Percentiles rank a stretch among this genome's conserved stretches.
phyloP scores from a whole-genome alignment of 2,329 filamentous ascomycete genomes.

The Verticillium isaacii region DNA sequence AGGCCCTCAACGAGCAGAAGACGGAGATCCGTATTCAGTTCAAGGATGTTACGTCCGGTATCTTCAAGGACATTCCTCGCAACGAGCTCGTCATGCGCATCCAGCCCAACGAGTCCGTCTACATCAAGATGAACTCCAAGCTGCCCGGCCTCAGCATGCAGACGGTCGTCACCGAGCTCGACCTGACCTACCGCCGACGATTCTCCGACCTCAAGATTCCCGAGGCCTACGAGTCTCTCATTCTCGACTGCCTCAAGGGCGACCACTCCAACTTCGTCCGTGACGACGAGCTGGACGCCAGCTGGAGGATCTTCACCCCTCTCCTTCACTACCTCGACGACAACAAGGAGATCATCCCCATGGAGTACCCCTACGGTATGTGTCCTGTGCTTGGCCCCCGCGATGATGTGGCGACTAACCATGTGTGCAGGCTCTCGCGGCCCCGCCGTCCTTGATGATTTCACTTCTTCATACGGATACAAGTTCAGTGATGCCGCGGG shows the following conservation, averaged over 20 bases:
- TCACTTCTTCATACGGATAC: constrained; percentile 96
- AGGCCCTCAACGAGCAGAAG: constrained; percentile 99
- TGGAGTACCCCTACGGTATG: constrained; percentile 99
- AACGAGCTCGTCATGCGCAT: constrained; percentile 99
- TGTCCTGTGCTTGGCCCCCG: constrained; percentile 24
- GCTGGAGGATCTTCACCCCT: constrained; percentile 97
- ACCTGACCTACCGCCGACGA: constrained; percentile 93
- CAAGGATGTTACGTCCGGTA: constrained; percentile 98
- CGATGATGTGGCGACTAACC: neutral
- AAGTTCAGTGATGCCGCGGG: constrained; percentile 97
- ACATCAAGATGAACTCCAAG: constrained; percentile 99
- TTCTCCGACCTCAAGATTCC: constrained; percentile 99
- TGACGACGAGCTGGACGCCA: constrained; percentile 93
- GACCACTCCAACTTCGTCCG: constrained; percentile 99
- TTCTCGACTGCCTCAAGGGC: constrained; percentile 95
- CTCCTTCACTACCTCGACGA: constrained; percentile 97
- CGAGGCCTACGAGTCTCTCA: constrained; percentile 96
- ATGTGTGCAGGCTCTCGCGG: constrained; percentile 78
- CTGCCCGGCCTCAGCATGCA: constrained; percentile 98
- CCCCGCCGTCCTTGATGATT: constrained; percentile 93
- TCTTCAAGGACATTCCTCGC: constrained; percentile 99
- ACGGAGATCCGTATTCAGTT: constrained; percentile 99
- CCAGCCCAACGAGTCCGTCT: constrained; percentile 98
- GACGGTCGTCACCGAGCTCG: constrained; percentile 96
- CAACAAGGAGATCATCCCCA: constrained; percentile 98